A percentile compares a stretch with the other conserved stretches of the same genome.
Evolutionary conservation across 495 filamentous ascomycete species (phyloP).

Genomic region (Aspergillus baeticus): DNA sequence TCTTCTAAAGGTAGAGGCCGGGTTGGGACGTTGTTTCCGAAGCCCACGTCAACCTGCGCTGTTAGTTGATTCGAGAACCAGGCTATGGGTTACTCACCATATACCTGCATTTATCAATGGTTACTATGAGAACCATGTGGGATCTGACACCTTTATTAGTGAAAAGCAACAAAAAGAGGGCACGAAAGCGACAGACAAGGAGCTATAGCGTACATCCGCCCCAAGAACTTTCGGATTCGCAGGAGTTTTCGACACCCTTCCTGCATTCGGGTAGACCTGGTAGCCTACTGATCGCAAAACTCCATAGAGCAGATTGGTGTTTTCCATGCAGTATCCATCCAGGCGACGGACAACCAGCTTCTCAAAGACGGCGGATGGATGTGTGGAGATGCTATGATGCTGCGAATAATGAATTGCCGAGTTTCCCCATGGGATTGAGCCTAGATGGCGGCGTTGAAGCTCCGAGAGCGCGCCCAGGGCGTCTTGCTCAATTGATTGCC

Average conservation of each 20-base stretch:
- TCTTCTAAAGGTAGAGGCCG: conserved; percentile 52
- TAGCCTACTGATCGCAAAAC: conserved; percentile 64
- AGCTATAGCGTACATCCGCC: conserved; percentile 14
- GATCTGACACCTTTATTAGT: conserved; percentile 14
- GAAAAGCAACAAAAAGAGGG: background rate
- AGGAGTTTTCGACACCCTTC: conserved; percentile 32
- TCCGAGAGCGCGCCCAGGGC: conserved; percentile 25
- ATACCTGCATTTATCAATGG: conserved; percentile 51
- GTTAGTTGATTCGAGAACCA: background rate
- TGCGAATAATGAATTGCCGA: conserved; percentile 55
- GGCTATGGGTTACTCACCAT: conserved; percentile 28
- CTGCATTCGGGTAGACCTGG: conserved; percentile 50
- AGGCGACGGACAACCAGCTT: conserved; percentile 65
- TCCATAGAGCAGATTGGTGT: conserved; percentile 59
- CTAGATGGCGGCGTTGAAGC: conserved; percentile 47
- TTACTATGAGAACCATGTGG: conserved; percentile 71
- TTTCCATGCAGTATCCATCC: conserved; percentile 82
- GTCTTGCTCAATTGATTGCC: conserved; percentile 20
- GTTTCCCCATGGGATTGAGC: conserved; percentile 71
- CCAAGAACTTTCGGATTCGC: conserved; percentile 11
- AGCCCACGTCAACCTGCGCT: conserved; percentile 65
- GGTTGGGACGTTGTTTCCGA: conserved; percentile 59
- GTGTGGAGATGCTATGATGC: conserved; percentile 54
- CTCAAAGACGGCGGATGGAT: conserved; percentile 57
- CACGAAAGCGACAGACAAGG: conserved; percentile 24